A percentile compares a stretch with the other conserved stretches of the same genome.
These are phyloP conservation scores for Arthroderma uncinatum DNA, from an alignment of 2,329 filamentous ascomycete genomes.

Conservation along the genomic window DNA sequence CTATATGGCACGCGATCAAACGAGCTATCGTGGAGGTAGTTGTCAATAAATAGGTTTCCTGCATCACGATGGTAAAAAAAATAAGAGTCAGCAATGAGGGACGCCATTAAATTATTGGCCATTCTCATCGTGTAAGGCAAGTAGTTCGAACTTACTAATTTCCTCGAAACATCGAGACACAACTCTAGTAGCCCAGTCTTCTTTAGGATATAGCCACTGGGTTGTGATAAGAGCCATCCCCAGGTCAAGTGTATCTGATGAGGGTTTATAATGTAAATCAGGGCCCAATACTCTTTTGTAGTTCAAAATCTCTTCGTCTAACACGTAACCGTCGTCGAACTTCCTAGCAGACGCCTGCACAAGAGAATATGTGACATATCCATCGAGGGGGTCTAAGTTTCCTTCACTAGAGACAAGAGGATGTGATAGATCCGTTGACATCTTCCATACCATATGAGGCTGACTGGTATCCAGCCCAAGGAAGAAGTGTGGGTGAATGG, in stretches of 20 bases:
- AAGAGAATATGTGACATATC: conserved; percentile 42
- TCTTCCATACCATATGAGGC: conserved; percentile 47
- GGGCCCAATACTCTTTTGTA: conserved; percentile 41
- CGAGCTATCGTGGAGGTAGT: conserved; percentile 27
- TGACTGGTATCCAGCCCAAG: conserved; percentile 23
- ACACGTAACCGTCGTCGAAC: conserved; percentile 23
- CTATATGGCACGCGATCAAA: conserved; percentile 41
- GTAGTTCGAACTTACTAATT: conserved; percentile 23
- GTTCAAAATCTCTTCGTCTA: conserved; percentile 43
- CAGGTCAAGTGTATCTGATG: conserved; percentile 44
- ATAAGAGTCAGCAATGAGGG: conserved; percentile 7
- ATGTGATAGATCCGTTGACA: conserved; percentile 39
- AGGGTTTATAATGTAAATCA: conserved; percentile 36
- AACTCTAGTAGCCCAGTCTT: conserved; percentile 40
- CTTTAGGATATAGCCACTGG: conserved; percentile 39
- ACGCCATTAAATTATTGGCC: too few species aligned
- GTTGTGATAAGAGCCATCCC: conserved; percentile 50
- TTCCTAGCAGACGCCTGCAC: conserved; percentile 35
- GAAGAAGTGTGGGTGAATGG: conserved; percentile 45
- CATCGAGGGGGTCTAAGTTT: conserved; percentile 46
- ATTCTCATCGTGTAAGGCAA: conserved; percentile 2
- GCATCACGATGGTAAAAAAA: conserved; percentile 1
- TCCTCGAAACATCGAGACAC: conserved; percentile 27
- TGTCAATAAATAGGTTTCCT: conserved; percentile 30
- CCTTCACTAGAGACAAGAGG: conserved; percentile 43